Evolutionary conservation across 2,329 filamentous ascomycete species (phyloP).

Genomic region (Cladosporium sp.): DNA sequence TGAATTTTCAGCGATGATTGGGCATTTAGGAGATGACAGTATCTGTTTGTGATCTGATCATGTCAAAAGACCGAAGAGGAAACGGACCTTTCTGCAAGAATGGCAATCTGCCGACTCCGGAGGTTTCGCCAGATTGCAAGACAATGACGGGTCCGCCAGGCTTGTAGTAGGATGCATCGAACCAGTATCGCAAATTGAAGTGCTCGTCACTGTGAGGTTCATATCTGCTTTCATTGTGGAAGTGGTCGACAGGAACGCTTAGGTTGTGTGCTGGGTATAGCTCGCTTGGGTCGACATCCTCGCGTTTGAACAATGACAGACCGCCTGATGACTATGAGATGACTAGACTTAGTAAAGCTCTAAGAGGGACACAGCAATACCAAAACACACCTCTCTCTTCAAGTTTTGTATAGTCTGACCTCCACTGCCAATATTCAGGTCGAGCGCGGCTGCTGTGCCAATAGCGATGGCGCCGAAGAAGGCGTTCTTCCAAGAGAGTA

Average conservation of each 20-base stretch:
- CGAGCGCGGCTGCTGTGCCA: neutral
- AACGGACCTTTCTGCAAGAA: constrained; percentile 62
- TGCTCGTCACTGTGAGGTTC: constrained; percentile 66
- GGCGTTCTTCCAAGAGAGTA: neutral
- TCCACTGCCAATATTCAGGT: constrained; percentile 8
- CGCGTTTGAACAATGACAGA: constrained; percentile 14
- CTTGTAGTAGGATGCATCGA: constrained; percentile 71
- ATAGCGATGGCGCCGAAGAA: neutral
- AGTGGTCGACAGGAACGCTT: constrained; percentile 67
- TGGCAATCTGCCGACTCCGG: constrained; percentile 56
- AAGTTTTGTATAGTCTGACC: constrained; percentile 2
- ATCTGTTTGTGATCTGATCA: no score
- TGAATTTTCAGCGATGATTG: no score
- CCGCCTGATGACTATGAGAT: neutral
- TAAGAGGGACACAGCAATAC: neutral
- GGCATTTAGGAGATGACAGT: no score
- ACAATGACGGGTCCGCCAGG: constrained; percentile 77
- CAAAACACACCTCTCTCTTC: neutral
- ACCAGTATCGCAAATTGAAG: constrained; percentile 76
- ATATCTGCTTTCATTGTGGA: constrained; percentile 73
- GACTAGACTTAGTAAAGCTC: neutral
- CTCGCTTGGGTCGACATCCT: constrained; percentile 28
- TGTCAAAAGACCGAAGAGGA: no score
- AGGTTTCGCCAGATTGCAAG: constrained; percentile 66
- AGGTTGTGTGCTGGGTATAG: constrained; percentile 49